Evolutionary conservation across 345 rosid genomes (phyloP).

Genomic region (Salix brachista): DNA sequence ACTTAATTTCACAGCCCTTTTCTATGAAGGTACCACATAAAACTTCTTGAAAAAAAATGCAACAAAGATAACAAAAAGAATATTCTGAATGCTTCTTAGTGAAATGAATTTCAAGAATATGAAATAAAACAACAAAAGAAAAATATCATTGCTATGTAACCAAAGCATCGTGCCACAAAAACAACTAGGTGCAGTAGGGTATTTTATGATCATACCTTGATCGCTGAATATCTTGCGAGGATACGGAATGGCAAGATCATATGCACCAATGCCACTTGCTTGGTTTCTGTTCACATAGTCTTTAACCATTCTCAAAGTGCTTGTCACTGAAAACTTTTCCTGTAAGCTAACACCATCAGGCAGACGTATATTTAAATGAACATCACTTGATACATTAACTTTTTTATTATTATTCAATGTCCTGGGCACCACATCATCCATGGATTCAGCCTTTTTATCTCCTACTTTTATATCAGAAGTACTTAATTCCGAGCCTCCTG

Average conservation of each 20-base stretch:
- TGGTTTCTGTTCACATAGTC: conserved; percentile 66
- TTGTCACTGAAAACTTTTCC: conserved; percentile 60
- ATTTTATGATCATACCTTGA: conserved; percentile 52
- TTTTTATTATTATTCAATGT: conserved; percentile 6
- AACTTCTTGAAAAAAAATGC: neutral
- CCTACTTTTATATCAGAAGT: conserved; percentile 17
- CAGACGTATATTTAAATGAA: conserved; percentile 66
- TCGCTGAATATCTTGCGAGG: conserved; percentile 74
- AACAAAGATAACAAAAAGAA: neutral
- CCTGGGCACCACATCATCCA: conserved; percentile 20
- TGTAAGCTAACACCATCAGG: conserved; percentile 62
- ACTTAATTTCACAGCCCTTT: neutral
- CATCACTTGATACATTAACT: conserved; percentile 42
- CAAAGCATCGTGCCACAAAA: neutral
- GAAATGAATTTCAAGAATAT: neutral
- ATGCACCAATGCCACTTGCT: conserved; percentile 40
- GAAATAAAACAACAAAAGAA: neutral
- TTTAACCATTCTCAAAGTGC: conserved; percentile 57
- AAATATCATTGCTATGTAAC: neutral
- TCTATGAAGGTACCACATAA: neutral
- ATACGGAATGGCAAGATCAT: conserved; percentile 83
- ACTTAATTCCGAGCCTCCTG: conserved; percentile 10
- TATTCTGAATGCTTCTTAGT: neutral
- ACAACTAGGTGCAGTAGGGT: neutral
- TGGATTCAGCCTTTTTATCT: conserved; percentile 21